These are phyloP conservation scores for Penicillium griseofulvum DNA, from an alignment of 2,329 filamentous ascomycete species.

Conservation along the genomic window DNA sequence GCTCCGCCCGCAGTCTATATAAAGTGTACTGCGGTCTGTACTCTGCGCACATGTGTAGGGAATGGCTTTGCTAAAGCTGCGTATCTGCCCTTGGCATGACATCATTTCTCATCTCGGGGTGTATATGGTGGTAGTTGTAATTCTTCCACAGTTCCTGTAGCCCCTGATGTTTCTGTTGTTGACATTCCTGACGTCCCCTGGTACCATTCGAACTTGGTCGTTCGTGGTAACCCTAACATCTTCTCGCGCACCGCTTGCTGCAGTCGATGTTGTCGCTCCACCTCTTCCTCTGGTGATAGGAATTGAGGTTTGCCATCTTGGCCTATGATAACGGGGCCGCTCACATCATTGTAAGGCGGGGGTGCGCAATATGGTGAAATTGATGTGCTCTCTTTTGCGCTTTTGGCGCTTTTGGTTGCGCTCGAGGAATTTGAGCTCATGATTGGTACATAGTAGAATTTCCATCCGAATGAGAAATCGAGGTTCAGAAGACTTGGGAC, in stretches of 20 bases:
- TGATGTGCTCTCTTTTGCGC: neutral
- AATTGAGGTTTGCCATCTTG: conserved; percentile 24
- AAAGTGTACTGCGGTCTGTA: neutral
- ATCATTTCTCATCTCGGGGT: neutral
- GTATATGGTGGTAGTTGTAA: conserved; percentile 4
- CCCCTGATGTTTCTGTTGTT: neutral
- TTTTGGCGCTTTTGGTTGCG: too few relatives aligned
- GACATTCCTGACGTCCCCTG: neutral
- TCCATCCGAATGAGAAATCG: neutral
- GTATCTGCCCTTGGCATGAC: neutral
- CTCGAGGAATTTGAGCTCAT: neutral
- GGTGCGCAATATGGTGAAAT: neutral
- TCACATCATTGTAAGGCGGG: conserved; percentile 29
- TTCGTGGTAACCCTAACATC: conserved; percentile 25
- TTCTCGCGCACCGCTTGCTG: conserved; percentile 24
- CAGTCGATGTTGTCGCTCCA: conserved; percentile 16
- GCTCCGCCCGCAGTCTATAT: neutral
- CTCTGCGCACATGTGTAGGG: neutral
- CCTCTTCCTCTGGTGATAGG: conserved; percentile 26
- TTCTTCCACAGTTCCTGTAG: neutral
- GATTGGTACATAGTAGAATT: neutral
- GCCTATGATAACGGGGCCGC: conserved; percentile 27
- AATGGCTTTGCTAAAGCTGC: neutral
- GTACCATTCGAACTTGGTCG: conserved; percentile 19
- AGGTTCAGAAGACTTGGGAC: neutral